Evolutionary conservation across 2,329 filamentous ascomycete genomes (phyloP), one percentile per base, ranked within the genome.

Genomic region (Colletotrichum tofieldiae): DNA sequence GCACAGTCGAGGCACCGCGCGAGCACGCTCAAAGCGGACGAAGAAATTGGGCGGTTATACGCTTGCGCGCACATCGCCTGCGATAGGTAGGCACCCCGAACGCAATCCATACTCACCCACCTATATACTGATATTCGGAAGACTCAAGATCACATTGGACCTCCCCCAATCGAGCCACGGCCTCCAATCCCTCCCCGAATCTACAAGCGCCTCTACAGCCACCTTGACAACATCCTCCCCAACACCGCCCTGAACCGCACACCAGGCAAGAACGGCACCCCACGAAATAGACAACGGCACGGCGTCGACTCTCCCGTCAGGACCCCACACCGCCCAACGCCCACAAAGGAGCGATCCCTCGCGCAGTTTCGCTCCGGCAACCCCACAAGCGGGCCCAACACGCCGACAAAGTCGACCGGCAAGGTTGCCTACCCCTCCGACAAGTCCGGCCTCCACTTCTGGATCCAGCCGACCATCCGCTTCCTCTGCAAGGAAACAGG

Each of bases 41-140:
- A 98, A 81, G 95, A 98, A 81, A 91, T 96, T 75, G 94, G 93
- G n/a, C 89, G 95, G 26, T 88, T 90, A 5, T 96, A 96, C 81
- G 93, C 93, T 5, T 98, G 95, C 80, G 93, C 94, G 18, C 92
- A 98, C 82, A 89, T 99, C 72, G 96, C 96, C 26, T 98, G 95
- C 79, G 94, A 96, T 77, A 90, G 94, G 93, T 94, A 83, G 55
- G 76, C 60, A 18, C 35, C 14, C 51, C 12, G 7, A 26, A 37
- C 32, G 8, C 23, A 14, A 45, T 8, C 23, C 35, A 4, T 37
- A 11, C 32, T 20, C 12, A 14, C 20, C 1, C 8, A 32, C 5
- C 14, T 5, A 5, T 14, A 2, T 67, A 5, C 64, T 45, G 29
- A 11, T 3, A 0, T 12, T 66, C 9, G n/a, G 6, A 70, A 94